Evolutionary conservation across 1,284 basidiomycete genomes (phyloP).

Genomic region (Naganishia sp.): DNA sequence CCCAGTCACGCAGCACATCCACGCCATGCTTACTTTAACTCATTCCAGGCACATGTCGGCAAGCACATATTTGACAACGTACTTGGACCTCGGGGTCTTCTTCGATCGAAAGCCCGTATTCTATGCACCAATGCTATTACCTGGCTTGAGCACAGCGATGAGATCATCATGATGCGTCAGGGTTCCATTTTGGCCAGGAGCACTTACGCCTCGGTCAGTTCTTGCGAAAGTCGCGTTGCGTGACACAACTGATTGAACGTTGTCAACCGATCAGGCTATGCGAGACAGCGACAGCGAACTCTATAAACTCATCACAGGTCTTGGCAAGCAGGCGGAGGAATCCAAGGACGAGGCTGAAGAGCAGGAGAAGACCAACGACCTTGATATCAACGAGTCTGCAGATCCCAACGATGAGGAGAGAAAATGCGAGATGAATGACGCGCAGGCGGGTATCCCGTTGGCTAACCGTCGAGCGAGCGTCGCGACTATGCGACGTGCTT

Average conservation of each 20-base stretch:
- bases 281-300: constrained; percentile 68
- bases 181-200: constrained; percentile 83
- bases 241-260: neutral
- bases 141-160: constrained; percentile 77
- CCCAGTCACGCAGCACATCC: constrained; percentile 43
- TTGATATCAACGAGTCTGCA: constrained; percentile 38
- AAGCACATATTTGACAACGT: constrained; percentile 71
- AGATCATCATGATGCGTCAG: constrained; percentile 74
- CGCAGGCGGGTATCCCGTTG: constrained; percentile 43
- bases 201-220: constrained; percentile 59
- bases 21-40: constrained; percentile 38
- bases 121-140: constrained; percentile 88
- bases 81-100: constrained; percentile 82
- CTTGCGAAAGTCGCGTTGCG: neutral
- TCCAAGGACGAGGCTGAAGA: constrained; percentile 53
- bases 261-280: constrained; percentile 56
- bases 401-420: constrained; percentile 15
- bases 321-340: constrained; percentile 56
- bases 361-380: constrained; percentile 38
- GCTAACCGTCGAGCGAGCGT: constrained; percentile 42
- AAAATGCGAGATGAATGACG: constrained; percentile 40
- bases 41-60: constrained; percentile 67
- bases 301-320: constrained; percentile 68
- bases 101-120: constrained; percentile 81
- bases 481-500: constrained; percentile 49